Base-by-base conservation (phyloP, 139 green algal species). In the Haematococcus sp. region DNA sequence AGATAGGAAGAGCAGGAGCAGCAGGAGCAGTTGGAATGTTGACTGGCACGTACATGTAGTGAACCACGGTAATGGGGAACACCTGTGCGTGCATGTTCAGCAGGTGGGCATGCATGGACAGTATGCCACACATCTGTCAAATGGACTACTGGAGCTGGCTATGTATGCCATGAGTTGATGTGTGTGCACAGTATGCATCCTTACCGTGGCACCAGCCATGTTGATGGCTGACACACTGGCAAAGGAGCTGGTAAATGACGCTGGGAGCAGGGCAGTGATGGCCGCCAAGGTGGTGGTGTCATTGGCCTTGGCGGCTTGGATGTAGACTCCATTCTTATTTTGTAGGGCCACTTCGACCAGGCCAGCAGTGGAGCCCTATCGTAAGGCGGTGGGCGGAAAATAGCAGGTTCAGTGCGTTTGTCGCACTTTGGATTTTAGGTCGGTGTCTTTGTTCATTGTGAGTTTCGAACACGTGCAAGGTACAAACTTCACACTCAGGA, bases 191-290 rank as follows among this genome's bases (percentile, higher is more conserved):
- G 7, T 13, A 61, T 61, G 11, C 52, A 61, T 61, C 4, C 61
- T 51, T 31, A 79, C 74, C 0, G 7, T 58, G 30, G 17, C 15
- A 34, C 54, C 70, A 1, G 70, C 27, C 44, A 82, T 65, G 55
- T 49, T 60, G 34, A 60, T 61, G 3, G 40, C 34, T 4, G 51
- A 65, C 2, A 77, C 76, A 23, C 25, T 16, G 31, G 52, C 34
- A 35, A 78, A 76, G 70, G 70, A 52, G 2, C 44, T 43, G 32
- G 71, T 73, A 20, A 72, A 71, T 54, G 43, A 71, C 43, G 69
- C 52, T 9, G 71, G 76, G 0, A 82, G 0, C 43, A 40, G 15
- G 1, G 64, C 31, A 0, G 70, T 22, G 13, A 77, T 25, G 15
- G 69, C 74, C 17, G 51, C 55, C 25, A 55, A 52, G 40, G 63